A percentile compares a stretch with the other conserved stretches of the same genome.
These are phyloP conservation scores for Zygosaccharomyces gambellarensis DNA, from an alignment of 805 yeast species.

Conservation along the genomic window DNA sequence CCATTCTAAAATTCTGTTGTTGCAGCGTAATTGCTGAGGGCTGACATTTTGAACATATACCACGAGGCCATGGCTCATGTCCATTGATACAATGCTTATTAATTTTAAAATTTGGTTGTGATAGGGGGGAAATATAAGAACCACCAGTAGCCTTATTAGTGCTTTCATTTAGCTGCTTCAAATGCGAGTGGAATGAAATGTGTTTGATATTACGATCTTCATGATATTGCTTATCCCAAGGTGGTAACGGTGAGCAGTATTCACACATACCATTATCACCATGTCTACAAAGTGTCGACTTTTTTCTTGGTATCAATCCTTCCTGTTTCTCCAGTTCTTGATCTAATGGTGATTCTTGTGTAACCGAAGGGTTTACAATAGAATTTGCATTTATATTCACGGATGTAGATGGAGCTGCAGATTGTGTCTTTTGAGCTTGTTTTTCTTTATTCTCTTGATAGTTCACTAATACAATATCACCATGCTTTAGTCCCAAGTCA, in stretches of 20 bases:
- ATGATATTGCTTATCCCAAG: conserved; percentile 81
- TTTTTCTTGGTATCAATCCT: conserved; percentile 68
- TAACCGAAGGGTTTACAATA: conserved; percentile 16
- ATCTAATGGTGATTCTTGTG: conserved; percentile 64
- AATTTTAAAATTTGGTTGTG: conserved; percentile 65
- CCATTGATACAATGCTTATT: conserved; percentile 63
- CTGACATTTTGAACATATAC: conserved; percentile 94
- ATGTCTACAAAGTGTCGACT: conserved; percentile 70
- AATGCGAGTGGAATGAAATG: conserved; percentile 76
- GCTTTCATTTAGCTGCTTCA: conserved; percentile 64
- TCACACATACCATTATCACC: conserved; percentile 97
- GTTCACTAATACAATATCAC: conserved; percentile 50
- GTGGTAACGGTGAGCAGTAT: conserved; percentile 91
- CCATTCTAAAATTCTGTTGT: conserved; percentile 89
- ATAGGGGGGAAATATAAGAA: conserved; percentile 76
- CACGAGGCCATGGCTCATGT: conserved; percentile 90
- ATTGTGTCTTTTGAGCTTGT: not conserved
- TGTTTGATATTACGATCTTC: conserved; percentile 78
- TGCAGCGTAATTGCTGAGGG: conserved; percentile 92
- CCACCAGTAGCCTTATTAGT: conserved; percentile 53
- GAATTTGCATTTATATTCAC: conserved; percentile 1
- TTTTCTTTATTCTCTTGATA: conserved; percentile 27
- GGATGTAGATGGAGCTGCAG: not conserved
- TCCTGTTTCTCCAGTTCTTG: conserved; percentile 54
- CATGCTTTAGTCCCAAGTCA: conserved; percentile 52